Evolutionary conservation across 2,329 filamentous ascomycete genomes (phyloP).

Genomic region (Aureobasidium uvarum): DNA sequence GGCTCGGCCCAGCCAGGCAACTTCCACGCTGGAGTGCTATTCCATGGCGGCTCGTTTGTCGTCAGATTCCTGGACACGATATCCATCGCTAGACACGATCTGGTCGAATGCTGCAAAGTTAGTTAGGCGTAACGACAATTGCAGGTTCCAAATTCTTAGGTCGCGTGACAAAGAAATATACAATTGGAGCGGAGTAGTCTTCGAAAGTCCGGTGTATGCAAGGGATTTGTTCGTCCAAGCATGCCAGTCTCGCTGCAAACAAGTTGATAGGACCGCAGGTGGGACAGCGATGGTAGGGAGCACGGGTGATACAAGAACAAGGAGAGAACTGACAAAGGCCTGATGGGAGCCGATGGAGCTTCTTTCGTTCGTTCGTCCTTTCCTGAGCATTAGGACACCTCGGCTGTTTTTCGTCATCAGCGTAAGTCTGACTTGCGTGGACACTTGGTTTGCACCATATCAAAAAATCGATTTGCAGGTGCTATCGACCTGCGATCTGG

Average conservation of each 20-base stretch:
- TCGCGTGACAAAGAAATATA: not conserved
- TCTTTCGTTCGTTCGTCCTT: not conserved
- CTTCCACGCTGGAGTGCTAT: conserved; percentile 45
- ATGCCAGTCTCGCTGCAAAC: not conserved
- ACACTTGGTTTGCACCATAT: not conserved
- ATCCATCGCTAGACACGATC: not conserved
- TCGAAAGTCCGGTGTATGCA: not conserved
- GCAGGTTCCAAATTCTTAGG: not conserved
- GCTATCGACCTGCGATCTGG: not conserved
- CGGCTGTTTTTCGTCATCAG: not conserved
- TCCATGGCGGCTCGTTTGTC: conserved; percentile 38
- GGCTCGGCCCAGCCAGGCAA: conserved; percentile 46
- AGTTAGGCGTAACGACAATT: not conserved
- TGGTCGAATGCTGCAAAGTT: too few species aligned
- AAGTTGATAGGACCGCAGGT: not conserved
- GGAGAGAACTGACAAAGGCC: too few species aligned
- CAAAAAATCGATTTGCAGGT: not conserved
- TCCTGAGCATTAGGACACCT: not conserved
- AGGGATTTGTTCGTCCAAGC: not conserved
- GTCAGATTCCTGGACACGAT: conserved; percentile 19
- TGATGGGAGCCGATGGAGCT: not conserved
- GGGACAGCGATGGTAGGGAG: not conserved
- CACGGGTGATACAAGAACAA: not conserved
- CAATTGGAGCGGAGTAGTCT: not conserved
- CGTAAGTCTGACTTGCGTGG: not conserved